phyloP scores from a whole-genome alignment of 306 rosid species.

The Fragaria ananassa region DNA sequence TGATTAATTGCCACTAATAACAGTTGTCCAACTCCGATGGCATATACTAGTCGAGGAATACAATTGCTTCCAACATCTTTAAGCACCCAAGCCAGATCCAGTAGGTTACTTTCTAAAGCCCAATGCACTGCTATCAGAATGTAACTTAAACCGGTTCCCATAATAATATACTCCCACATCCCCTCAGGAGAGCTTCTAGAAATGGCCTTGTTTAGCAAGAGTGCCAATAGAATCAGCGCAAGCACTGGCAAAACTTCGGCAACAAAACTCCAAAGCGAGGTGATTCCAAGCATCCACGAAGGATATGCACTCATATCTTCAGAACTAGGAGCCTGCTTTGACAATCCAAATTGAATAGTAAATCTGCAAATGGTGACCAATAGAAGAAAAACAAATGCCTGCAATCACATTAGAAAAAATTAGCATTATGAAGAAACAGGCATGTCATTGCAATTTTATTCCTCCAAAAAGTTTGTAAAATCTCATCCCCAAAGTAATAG shows the following conservation, averaged over 20 bases:
- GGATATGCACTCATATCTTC: constrained; percentile 57
- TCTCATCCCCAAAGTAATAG: background rate
- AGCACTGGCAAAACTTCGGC: constrained; percentile 59
- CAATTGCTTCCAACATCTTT: constrained; percentile 50
- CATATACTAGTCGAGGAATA: constrained; percentile 67
- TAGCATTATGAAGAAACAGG: constrained; percentile 18
- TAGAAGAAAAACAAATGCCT: constrained; percentile 78
- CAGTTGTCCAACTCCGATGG: constrained; percentile 67
- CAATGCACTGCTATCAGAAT: constrained; percentile 59
- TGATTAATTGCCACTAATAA: constrained; percentile 47
- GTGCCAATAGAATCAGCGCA: constrained; percentile 55
- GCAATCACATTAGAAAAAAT: constrained; percentile 29
- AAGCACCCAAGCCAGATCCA: constrained; percentile 37
- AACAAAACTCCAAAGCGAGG: constrained; percentile 50
- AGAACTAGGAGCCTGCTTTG: constrained; percentile 84
- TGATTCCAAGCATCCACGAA: constrained; percentile 62
- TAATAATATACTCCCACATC: constrained; percentile 48
- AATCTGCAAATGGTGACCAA: constrained; percentile 74
- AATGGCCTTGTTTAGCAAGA: constrained; percentile 56
- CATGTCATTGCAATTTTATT: background rate
- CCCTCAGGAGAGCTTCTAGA: constrained; percentile 34
- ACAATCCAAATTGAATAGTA: constrained; percentile 73
- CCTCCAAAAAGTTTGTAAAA: background rate
- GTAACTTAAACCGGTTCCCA: constrained; percentile 61
- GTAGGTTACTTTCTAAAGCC: constrained; percentile 51